Evolutionary conservation across 306 rosid species (phyloP).

Genomic region (Styphnolobium japonicum): DNA sequence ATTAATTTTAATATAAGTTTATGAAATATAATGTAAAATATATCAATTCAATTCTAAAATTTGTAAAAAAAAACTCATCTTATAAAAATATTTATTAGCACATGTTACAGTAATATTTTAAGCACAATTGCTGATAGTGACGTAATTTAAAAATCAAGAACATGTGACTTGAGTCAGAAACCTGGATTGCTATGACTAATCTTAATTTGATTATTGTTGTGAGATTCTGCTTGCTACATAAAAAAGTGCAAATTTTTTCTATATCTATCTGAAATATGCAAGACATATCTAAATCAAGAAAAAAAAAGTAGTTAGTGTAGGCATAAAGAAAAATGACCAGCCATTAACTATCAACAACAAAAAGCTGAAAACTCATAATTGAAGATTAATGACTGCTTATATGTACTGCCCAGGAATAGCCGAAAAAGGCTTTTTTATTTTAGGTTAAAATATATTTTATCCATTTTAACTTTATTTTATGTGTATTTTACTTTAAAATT

Average conservation of each 20-base stretch:
- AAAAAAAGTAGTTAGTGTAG: no score
- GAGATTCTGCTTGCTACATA: not conserved
- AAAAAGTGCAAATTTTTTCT: not conserved
- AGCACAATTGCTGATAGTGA: not conserved
- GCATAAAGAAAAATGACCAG: not conserved
- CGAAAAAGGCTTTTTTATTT: no score
- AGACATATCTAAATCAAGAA: not conserved
- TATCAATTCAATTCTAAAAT: not conserved
- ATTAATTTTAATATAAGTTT: not conserved
- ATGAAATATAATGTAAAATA: not conserved
- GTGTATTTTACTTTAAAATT: no score
- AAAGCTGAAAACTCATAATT: no score
- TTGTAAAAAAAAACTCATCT: not conserved
- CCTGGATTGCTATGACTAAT: not conserved
- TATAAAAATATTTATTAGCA: not conserved
- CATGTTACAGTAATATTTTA: constrained; percentile 15
- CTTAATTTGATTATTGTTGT: not conserved
- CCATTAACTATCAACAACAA: no score
- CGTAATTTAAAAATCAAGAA: constrained; percentile 7
- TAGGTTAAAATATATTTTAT: no score
- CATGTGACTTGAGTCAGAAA: constrained; percentile 28
- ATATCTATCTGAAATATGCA: not conserved
- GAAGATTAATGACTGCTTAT: no score
- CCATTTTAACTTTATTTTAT: no score
- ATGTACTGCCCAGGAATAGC: no score